phyloP scores from a whole-genome alignment of 2,329 filamentous ascomycete species.

The Chaetomium strumarium region DNA sequence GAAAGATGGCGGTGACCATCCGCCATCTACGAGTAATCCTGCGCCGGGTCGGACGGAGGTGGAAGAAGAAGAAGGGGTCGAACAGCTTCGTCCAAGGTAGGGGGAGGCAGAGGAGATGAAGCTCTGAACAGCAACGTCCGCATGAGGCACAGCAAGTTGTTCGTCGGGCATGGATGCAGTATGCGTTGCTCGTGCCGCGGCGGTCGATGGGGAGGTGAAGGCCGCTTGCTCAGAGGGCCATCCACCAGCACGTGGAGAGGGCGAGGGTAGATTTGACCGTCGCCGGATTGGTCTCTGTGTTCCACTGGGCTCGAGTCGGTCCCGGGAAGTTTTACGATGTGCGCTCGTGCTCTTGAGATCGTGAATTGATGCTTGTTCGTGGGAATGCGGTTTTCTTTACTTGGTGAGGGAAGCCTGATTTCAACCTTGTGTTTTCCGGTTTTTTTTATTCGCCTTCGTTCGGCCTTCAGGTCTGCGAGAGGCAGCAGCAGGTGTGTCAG shows the following conservation, averaged over 20 bases:
- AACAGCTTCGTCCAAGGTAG: conserved; percentile 1
- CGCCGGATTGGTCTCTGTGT: background rate
- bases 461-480: conserved; percentile 12
- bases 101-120: conserved; percentile 18
- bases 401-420: too few relatives aligned
- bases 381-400: conserved; percentile 12
- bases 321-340: background rate
- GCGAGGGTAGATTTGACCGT: background rate
- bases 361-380: conserved; percentile 16
- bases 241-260: conserved; percentile 14
- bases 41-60: conserved; percentile 16
- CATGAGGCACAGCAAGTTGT: conserved; percentile 24
- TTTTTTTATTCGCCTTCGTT: conserved; percentile 13
- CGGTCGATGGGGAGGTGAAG: conserved; percentile 7
- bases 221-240: conserved; percentile 22
- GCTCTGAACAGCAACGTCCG: conserved; percentile 26
- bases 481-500: conserved; percentile 8
- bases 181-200: conserved; percentile 19
- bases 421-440: too few relatives aligned
- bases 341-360: background rate
- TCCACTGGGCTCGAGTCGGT: background rate
- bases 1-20: conserved; percentile 61
- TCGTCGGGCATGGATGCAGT: conserved; percentile 26
- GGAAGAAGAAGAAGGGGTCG: background rate
- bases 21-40: conserved; percentile 52